Evolutionary conservation across 148 eudicot species (phyloP).

Genomic region (Salicornia ramosissima): DNA sequence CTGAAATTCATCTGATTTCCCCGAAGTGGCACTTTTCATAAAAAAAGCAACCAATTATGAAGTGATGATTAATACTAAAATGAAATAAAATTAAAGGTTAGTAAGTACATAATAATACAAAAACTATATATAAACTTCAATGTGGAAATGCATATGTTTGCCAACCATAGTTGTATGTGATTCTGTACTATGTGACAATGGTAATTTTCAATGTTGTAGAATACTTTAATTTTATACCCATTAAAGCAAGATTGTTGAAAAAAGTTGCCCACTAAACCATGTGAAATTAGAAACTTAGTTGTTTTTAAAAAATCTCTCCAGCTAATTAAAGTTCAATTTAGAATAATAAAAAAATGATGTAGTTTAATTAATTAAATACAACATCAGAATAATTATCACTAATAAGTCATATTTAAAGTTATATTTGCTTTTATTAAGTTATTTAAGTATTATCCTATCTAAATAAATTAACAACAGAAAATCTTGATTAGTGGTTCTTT

Average conservation of each 20-base stretch:
- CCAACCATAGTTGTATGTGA: neutral
- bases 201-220: neutral
- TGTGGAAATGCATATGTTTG: slow-evolving; percentile 11
- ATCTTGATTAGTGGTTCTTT: slow-evolving; percentile 3
- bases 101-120: neutral
- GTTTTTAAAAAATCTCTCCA: slow-evolving; percentile 5
- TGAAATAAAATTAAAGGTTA: neutral
- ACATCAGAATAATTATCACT: too few relatives aligned
- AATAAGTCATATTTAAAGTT: too few relatives aligned
- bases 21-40: neutral
- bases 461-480: neutral
- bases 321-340: neutral
- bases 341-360: too few relatives aligned
- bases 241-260: neutral
- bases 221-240: neutral
- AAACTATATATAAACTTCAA: neutral
- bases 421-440: neutral
- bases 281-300: slow-evolving; percentile 5
- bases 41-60: slow-evolving; percentile 6
- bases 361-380: too few relatives aligned
- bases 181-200: slow-evolving; percentile 8
- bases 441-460: slow-evolving; percentile 1
- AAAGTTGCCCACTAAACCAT: slow-evolving; percentile 16
- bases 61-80: slow-evolving; percentile 8
- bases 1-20: neutral